Conservation (phyloP, 495 filamentous ascomycete genomes). For the Cercophora newfieldiana region DNA sequence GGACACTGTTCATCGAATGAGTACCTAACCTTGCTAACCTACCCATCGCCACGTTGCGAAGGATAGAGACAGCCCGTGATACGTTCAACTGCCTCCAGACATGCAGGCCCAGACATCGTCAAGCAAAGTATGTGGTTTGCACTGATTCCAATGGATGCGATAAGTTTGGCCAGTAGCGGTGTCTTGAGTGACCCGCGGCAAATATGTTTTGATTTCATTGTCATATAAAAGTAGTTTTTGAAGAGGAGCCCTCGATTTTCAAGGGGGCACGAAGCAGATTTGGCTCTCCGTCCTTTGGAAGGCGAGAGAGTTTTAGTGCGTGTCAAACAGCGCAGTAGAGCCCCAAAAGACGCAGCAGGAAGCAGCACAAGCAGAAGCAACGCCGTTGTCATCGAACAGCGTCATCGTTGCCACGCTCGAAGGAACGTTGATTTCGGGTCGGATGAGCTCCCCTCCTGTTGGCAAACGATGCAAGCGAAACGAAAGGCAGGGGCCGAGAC, state of each 20-base stretch:
- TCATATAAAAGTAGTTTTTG: background rate
- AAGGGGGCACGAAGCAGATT: background rate
- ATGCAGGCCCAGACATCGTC: background rate
- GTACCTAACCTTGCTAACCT: background rate
- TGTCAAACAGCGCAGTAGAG: background rate
- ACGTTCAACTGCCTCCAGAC: background rate
- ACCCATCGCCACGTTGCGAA: background rate
- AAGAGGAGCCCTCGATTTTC: background rate
- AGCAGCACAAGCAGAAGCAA: background rate
- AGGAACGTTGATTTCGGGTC: slow-evolving; percentile 8
- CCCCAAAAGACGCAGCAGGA: background rate
- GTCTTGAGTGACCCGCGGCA: background rate
- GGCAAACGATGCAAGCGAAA: background rate
- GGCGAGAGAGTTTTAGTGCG: background rate
- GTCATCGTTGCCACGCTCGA: slow-evolving; percentile 2
- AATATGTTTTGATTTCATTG: background rate
- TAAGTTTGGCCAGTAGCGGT: background rate
- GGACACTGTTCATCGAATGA: background rate
- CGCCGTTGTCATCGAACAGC: background rate
- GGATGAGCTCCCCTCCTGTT: slow-evolving; percentile 20
- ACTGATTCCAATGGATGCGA: background rate
- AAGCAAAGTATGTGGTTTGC: background rate
- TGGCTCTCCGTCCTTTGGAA: background rate
- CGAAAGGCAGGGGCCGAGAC: background rate
- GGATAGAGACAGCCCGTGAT: background rate